Evolutionary conservation across 305 asterid genomes (phyloP).

Genomic region (Fraxinus dipetala): DNA sequence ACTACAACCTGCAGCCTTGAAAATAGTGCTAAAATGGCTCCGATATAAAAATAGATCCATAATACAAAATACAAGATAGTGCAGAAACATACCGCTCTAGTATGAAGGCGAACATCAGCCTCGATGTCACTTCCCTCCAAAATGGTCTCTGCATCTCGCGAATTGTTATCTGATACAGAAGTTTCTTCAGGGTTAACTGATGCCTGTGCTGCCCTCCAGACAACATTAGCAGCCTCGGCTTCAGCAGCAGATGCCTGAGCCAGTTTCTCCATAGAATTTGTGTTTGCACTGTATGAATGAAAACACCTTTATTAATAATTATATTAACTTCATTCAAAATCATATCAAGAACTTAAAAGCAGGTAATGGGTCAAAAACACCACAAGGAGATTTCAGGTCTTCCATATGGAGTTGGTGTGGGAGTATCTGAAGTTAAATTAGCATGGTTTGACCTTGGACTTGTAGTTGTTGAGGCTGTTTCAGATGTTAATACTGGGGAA

Average conservation of each 20-base stretch:
- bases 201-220: conserved; percentile 88
- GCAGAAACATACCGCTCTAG: conserved; percentile 79
- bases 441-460: conserved; percentile 54
- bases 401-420: conserved; percentile 44
- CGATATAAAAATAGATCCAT: not conserved
- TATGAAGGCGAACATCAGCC: conserved; percentile 88
- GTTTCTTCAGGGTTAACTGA: conserved; percentile 69
- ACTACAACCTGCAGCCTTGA: conserved; percentile 78
- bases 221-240: conserved; percentile 94
- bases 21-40: conserved; percentile 22
- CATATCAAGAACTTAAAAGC: conserved; percentile 19
- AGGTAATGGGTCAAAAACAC: conserved; percentile 38
- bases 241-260: conserved; percentile 98
- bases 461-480: conserved; percentile 39
- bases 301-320: conserved; percentile 16
- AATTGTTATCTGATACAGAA: conserved; percentile 63
- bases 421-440: conserved; percentile 36
- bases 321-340: not conserved
- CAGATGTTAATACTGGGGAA: conserved; percentile 50
- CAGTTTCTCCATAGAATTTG: conserved; percentile 74
- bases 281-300: conserved; percentile 55
- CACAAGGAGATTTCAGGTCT: conserved; percentile 53
- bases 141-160: conserved; percentile 62
- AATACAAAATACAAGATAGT: conserved; percentile 5
- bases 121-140: conserved; percentile 83